Percentiles rank a stretch among this genome's conserved stretches.
phyloP scores from a whole-genome alignment of 108 stramenopile species.

The Nitzschia sp. region DNA sequence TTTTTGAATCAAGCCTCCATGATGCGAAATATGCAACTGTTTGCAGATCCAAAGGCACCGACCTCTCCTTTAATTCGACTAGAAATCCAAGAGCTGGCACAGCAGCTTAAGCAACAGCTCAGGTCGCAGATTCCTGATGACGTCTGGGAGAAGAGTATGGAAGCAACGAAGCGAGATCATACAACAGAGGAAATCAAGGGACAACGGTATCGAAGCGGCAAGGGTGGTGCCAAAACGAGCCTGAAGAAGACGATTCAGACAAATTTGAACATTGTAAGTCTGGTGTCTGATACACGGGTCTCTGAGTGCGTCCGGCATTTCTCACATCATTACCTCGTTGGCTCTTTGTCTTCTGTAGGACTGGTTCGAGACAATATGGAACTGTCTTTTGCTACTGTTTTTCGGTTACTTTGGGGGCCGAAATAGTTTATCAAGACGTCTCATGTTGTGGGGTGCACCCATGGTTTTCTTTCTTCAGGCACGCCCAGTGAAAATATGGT shows the following conservation, averaged over 20 bases:
- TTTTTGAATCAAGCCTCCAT: constrained; percentile 65
- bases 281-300: not conserved
- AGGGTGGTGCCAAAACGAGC: constrained; percentile 61
- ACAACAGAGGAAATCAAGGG: constrained; percentile 32
- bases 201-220: constrained; percentile 42
- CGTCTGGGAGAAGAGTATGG: constrained; percentile 32
- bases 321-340: too few relatives aligned
- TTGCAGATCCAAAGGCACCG: constrained; percentile 29
- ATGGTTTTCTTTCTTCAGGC: constrained; percentile 78
- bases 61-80: constrained; percentile 30
- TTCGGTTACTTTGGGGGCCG: constrained; percentile 85
- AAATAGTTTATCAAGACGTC: constrained; percentile 55
- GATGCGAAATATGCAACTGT: constrained; percentile 30
- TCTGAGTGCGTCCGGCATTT: too few relatives aligned
- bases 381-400: constrained; percentile 78
- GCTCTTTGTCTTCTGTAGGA: constrained; percentile 28
- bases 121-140: constrained; percentile 36
- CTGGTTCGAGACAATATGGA: constrained; percentile 81
- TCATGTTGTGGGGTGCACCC: constrained; percentile 71
- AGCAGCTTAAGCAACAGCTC: constrained; percentile 43
- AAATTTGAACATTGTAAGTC: constrained; percentile 78
- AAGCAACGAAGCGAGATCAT: not conserved
- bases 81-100: constrained; percentile 49
- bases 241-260: constrained; percentile 57
- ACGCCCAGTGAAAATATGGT: constrained; percentile 74